These are phyloP conservation scores for Fragaria ananassa DNA, from an alignment of 306 rosid genomes.

Conservation along the genomic window DNA sequence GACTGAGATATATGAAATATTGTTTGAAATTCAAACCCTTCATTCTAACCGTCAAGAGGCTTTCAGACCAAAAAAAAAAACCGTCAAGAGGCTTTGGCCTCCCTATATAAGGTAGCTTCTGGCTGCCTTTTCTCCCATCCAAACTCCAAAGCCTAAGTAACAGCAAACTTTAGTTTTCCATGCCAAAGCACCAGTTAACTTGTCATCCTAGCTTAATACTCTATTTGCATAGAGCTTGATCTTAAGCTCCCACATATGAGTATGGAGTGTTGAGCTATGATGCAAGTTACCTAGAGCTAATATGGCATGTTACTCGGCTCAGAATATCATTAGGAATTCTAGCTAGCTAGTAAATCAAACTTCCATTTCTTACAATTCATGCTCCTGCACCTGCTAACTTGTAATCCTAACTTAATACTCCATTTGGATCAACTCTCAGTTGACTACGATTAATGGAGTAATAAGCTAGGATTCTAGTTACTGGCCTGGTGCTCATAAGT, in stretches of 20 bases:
- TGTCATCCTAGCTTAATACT: slow-evolving; percentile 1
- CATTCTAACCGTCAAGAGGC: not conserved
- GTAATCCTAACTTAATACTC: slow-evolving; percentile 1
- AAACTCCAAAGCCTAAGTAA: not conserved
- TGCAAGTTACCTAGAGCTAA: not conserved
- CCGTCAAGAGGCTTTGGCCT: not conserved
- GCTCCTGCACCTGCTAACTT: slow-evolving; percentile 7
- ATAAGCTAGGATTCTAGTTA: not conserved
- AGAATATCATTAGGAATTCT: not conserved
- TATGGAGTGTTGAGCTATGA: not conserved
- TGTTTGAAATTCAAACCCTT: not conserved
- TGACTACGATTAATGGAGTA: not conserved
- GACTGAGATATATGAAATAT: not conserved
- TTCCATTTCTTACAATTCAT: not conserved
- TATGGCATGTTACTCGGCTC: not conserved
- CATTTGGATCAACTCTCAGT: not conserved
- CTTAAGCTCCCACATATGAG: not conserved
- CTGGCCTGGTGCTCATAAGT: not conserved
- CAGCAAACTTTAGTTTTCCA: not conserved
- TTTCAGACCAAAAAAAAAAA: not conserved
- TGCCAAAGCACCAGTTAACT: not conserved
- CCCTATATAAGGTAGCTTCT: not conserved
- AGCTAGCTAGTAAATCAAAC: not conserved
- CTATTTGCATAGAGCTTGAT: not conserved
- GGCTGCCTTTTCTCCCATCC: not conserved